Percentiles rank a stretch among this genome's conserved stretches.
phyloP scores from a whole-genome alignment of 208 protist species.

The Acanthamoeba sp. region DNA sequence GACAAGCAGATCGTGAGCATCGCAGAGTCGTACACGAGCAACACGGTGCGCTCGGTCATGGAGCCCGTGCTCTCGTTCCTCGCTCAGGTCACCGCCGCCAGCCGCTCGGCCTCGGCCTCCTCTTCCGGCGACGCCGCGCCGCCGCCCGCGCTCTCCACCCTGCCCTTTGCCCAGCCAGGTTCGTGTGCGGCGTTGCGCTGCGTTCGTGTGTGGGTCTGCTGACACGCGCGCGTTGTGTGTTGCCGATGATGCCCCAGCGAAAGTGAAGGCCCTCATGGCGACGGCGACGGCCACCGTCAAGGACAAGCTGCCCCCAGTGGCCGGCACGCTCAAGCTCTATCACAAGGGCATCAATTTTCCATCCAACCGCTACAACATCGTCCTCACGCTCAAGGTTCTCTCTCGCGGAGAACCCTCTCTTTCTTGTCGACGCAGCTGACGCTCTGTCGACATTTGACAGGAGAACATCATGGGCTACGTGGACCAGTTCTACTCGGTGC shows the following conservation, averaged over 20 bases:
- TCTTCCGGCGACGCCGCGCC: background rate
- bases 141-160: background rate
- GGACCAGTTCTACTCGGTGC: background rate
- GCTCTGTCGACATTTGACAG: background rate
- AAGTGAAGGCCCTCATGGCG: background rate
- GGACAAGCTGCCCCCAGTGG: conserved; percentile 12
- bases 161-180: background rate
- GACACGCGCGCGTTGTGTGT: background rate
- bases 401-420: too few species aligned
- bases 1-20: conserved; percentile 81
- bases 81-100: conserved; percentile 68
- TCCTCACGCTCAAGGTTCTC: conserved; percentile 1
- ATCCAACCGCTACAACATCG: conserved; percentile 9
- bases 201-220: background rate
- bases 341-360: background rate
- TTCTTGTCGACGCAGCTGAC: too few species aligned
- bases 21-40: conserved; percentile 81
- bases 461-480: background rate
- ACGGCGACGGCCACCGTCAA: background rate
- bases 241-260: background rate
- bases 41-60: conserved; percentile 63
- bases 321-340: background rate
- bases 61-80: conserved; percentile 79
- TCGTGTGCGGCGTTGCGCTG: background rate
- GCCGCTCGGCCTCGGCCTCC: background rate